Evolutionary conservation across 345 rosid species (phyloP).

Genomic region (Populus simonii): DNA sequence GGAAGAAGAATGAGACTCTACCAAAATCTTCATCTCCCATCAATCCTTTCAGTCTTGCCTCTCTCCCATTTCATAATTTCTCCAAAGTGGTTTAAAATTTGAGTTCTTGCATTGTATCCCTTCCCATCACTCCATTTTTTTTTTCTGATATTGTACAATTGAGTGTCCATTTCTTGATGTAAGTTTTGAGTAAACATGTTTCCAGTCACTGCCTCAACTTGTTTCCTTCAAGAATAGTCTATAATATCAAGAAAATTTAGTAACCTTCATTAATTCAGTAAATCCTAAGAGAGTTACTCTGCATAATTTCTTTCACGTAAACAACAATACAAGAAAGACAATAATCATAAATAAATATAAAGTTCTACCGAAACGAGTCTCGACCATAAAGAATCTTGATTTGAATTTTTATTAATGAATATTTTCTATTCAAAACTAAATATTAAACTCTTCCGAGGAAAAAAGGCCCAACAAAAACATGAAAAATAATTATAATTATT

Average conservation of each 20-base stretch:
- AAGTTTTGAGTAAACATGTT: not conserved
- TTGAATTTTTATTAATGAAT: too few relatives aligned
- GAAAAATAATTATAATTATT: too few relatives aligned
- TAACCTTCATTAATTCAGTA: not conserved
- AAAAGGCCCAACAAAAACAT: too few relatives aligned
- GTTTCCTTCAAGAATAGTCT: not conserved
- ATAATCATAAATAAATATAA: too few relatives aligned
- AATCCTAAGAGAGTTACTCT: not conserved
- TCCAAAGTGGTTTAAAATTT: not conserved
- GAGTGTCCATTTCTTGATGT: not conserved
- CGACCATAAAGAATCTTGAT: too few relatives aligned
- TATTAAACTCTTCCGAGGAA: too few relatives aligned
- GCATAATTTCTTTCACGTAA: too few relatives aligned
- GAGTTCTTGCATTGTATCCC: not conserved
- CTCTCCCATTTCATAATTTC: not conserved
- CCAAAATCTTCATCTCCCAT: not conserved
- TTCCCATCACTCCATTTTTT: constrained; percentile 3
- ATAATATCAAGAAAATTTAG: not conserved
- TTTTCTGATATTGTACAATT: not conserved
- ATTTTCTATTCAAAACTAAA: too few relatives aligned
- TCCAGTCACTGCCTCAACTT: too few relatives aligned
- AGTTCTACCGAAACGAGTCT: too few relatives aligned
- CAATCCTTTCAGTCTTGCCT: not conserved
- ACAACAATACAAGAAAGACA: too few relatives aligned
- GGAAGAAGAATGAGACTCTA: constrained; percentile 47